Evolutionary conservation across 768 basidiomycete species (phyloP), one percentile per base, ranked within the genome.

Genomic region (Panus rudis): DNA sequence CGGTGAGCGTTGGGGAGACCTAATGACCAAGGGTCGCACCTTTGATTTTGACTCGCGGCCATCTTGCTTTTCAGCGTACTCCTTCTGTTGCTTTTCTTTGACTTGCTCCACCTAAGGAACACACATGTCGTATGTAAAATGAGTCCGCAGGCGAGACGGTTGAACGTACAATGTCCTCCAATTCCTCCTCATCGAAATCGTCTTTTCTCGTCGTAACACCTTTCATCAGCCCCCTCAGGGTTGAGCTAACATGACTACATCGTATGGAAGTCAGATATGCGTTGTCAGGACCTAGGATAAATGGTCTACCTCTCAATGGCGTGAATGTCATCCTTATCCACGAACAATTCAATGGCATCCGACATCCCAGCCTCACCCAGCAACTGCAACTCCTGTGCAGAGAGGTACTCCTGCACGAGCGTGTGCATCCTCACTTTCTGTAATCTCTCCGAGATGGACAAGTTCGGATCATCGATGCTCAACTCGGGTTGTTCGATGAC

Each of bases 271-370:
- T 42, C 22, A 42, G 14, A 19, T 17, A 21, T 11, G 13, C 30
- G 11, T 6, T 23, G 10, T 11, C 28, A 1, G 2, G 20, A 22
- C 16, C 17, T 20, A 13, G n/a, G 23, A 39, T 16, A 25, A 24
- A 4, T 25, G n/a, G 12, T 4, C 51, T 51, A 92, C 92, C 69
- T 75, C 51, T 81, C 77, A 57, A 99, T 94, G 7, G 94, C 91
- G 67, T 92, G 87, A 22, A 78, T 81, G 61, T 96, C 92, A 56
- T 97, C 94, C 71, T 99, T 99, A 62, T 97, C 93, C 46, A 99
- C 93, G 64, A 88, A 98, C 63, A 83, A 74, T 68, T 89, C 83
- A 41, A 99, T 92, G 5, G 96, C 96, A 59, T 92, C 88, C 30
- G 82, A 84, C 85, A 99, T 88, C 20, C 85, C 92, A 31, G 73